These are phyloP conservation scores for Fusarium chaquense DNA, from an alignment of 2,329 filamentous ascomycete genomes.

Conservation along the genomic window DNA sequence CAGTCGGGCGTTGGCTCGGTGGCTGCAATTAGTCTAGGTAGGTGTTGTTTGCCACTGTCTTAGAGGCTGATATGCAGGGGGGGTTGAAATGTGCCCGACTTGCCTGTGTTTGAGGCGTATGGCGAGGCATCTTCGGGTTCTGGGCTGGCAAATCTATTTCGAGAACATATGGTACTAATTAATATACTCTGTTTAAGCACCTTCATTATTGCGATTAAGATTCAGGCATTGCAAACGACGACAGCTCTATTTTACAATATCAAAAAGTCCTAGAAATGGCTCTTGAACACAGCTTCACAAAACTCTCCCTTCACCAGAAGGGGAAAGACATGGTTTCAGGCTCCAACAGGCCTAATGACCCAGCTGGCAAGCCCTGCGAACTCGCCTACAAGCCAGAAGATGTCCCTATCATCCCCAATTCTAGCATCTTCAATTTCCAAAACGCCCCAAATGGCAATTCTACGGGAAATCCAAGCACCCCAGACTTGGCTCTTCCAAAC, in stretches of 20 bases:
- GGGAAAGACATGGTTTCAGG: constrained; percentile 17
- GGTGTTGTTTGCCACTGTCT: background rate
- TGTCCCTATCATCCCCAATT: constrained; percentile 5
- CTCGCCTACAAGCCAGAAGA: constrained; percentile 1
- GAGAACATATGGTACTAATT: background rate
- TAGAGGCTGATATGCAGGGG: constrained; percentile 8
- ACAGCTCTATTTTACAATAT: background rate
- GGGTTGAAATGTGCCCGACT: background rate
- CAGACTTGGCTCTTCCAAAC: background rate
- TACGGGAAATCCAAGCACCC: accelerated
- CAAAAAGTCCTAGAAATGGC: background rate
- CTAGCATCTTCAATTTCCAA: constrained; percentile 5
- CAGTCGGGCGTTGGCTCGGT: constrained; percentile 14
- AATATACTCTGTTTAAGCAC: background rate
- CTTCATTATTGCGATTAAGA: too few species aligned
- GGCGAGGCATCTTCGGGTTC: background rate
- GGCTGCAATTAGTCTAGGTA: constrained; percentile 1
- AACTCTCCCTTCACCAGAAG: constrained; percentile 18
- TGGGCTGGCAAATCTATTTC: too few species aligned
- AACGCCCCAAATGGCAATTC: accelerated
- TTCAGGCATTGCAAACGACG: too few species aligned
- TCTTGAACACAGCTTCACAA: constrained; percentile 10
- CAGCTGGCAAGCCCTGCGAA: constrained; percentile 8
- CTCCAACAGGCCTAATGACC: background rate
- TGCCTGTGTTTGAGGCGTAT: background rate